Evolutionary conservation across 306 rosid species (phyloP), one percentile per base, ranked within the genome.

Genomic region (Cucurbita ficifolia): DNA sequence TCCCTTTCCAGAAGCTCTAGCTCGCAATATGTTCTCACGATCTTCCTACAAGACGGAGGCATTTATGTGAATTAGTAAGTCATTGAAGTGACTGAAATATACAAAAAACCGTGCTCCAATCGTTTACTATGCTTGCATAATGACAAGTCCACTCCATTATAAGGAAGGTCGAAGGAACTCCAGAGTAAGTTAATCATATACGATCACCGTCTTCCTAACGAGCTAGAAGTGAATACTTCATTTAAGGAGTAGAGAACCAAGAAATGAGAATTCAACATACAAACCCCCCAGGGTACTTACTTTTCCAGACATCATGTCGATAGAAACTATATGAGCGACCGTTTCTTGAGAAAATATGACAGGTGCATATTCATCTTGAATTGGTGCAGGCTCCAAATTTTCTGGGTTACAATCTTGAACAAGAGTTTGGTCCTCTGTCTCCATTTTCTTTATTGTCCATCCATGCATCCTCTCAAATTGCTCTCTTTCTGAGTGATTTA

Each of bases 271-370:
- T 43, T 29, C 33, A 29, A 29, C 54, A 67, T 6, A 67, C 11
- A 10, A 42, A 67, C 51, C 39, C 1, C 40, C 24, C 58, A 4
- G 57, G 24, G 22, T n/a, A 29, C 86, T 43, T 73, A 94, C 98
- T 97, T 90, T 94, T 80, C 98, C 98, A 11, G 98, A 94, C 98
- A 94, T 94, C 98, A 94, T 94, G 86, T 90, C 98, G 57, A 94
- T 94, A 21, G 98, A 94, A 75, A 94, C 97, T 81, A 94, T 94
- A 87, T 94, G 98, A 65, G 98, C 86, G 73, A 94, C 98, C 10
- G 98, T 94, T 86, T 89, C 98, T 85, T 90, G 98, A 80, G 98
- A 94, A 85, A 94, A 94, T 80, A 90, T 90, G 53, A 90, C 98
- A 3, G 98, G 98, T 46, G 98, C 98, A 83, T 94, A 94, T 90